A percentile compares a stretch with the other conserved stretches of the same genome.
phyloP scores from a whole-genome alignment of 805 yeast species.

The Yarrowia bubula region DNA sequence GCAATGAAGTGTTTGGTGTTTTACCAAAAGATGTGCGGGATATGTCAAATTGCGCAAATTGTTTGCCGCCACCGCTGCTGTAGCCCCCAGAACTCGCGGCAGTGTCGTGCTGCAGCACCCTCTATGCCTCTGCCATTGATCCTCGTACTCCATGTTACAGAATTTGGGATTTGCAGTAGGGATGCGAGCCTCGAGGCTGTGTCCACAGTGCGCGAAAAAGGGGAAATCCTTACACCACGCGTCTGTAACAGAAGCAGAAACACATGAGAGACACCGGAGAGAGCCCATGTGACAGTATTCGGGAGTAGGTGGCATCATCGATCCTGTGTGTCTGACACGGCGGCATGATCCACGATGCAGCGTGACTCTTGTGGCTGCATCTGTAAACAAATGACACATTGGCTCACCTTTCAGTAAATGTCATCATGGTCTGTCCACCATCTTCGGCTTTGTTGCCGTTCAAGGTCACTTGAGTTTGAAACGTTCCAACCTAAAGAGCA shows the following conservation, averaged over 20 bases:
- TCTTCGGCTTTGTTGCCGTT: constrained; percentile 1
- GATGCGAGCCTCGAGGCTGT: constrained; percentile 20
- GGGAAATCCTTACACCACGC: constrained; percentile 13
- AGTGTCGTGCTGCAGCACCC: neutral
- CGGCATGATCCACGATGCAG: neutral
- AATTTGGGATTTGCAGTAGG: neutral
- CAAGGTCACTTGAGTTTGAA: constrained; percentile 18
- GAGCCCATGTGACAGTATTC: neutral
- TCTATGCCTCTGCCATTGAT: neutral
- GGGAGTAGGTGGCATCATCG: neutral
- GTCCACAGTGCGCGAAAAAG: constrained; percentile 13
- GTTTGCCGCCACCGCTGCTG: neutral
- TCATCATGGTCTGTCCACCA: constrained; percentile 22
- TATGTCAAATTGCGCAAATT: neutral
- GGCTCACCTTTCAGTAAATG: constrained; percentile 7
- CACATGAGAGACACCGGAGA: neutral
- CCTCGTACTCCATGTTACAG: constrained; percentile 1
- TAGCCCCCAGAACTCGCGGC: neutral
- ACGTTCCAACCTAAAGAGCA: constrained; percentile 13
- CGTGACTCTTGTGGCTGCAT: neutral
- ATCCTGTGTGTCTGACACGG: no score
- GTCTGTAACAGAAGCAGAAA: neutral
- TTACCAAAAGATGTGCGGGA: neutral
- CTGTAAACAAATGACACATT: neutral
- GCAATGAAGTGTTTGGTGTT: neutral